Base-by-base conservation (phyloP, 306 rosid species). In the Cajanus cajan region DNA sequence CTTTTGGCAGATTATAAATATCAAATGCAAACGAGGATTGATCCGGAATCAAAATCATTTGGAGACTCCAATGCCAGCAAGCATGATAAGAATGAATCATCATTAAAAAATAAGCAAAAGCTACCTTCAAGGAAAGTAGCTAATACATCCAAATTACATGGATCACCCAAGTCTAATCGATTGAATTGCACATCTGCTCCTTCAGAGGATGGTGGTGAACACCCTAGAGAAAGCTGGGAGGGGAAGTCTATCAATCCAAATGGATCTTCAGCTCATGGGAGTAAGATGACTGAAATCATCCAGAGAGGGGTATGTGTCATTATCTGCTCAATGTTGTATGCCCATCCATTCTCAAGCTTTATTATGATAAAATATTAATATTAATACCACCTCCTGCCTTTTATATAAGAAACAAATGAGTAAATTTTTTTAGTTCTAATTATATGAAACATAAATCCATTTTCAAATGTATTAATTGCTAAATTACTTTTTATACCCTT, bases 281-380 rank as follows among this genome's bases (percentile, higher is more conserved):
- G 88, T 9, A 88, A 84, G 83, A 89, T 90, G 98, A 83, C 95
- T 33, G 98, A 95, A 52, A 84, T 88, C 76, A 85, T 90, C 82
- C 97, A 92, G 86, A 90, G 97, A 89, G 82, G 94, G 89, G 98
- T 94, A 87, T 45, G 90, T 73, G 8, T 75, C 52, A 9, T 74
- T 71, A 25, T 58, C 63, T 77, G 76, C 77, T 68, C 66, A 65
- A 58, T 84, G 65, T 41, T 79, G 25, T 51, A 16, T 66, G 44
- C 10, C 36, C n/a, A n/a, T n/a, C 24, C 55, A 43, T 54, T 59
- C 61, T 44, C 66, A 34, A 7, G 48, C 62, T 34, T 74, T 40
- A 67, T 66, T 66, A 21, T 51, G 61, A 66, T 66, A 22, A 70
- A 31, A 40, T 28, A 34, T 47, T 36, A 71, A 58, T 57, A 39